These are phyloP conservation scores for Irpex lacteus DNA, from an alignment of 1,284 basidiomycete species.

Conservation along the genomic window DNA sequence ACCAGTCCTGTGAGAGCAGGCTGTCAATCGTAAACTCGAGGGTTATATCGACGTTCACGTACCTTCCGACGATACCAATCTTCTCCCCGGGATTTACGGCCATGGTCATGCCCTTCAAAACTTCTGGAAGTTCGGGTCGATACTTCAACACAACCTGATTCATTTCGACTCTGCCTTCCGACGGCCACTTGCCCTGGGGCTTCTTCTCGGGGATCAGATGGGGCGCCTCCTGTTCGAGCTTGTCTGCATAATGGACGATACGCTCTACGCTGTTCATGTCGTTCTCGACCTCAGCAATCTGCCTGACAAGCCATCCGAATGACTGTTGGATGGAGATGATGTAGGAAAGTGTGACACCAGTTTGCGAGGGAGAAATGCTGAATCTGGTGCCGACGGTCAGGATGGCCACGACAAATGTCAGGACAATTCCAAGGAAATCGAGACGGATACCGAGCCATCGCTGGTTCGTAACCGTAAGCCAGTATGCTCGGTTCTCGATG, in stretches of 20 bases:
- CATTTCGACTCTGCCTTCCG: slow-evolving; percentile 56
- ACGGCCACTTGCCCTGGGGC: slow-evolving; percentile 68
- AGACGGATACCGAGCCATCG: slow-evolving; percentile 89
- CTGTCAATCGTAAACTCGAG: too few species aligned
- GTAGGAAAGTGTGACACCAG: slow-evolving; percentile 73
- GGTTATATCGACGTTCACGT: neutral
- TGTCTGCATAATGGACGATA: slow-evolving; percentile 70
- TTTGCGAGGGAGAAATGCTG: slow-evolving; percentile 76
- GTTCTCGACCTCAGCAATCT: slow-evolving; percentile 85
- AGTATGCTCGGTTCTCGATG: slow-evolving; percentile 89
- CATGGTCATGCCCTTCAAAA: slow-evolving; percentile 69
- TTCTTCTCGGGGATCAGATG: slow-evolving; percentile 60
- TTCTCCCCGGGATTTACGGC: slow-evolving; percentile 76
- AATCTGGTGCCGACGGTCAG: slow-evolving; percentile 75
- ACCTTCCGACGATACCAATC: slow-evolving; percentile 81
- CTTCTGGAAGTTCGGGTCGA: slow-evolving; percentile 66
- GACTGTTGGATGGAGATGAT: slow-evolving; percentile 73
- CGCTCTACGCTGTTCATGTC: slow-evolving; percentile 92
- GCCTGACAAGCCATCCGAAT: slow-evolving; percentile 84
- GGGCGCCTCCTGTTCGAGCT: slow-evolving; percentile 78
- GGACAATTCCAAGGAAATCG: slow-evolving; percentile 76
- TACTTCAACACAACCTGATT: slow-evolving; percentile 67
- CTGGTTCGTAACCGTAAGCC: slow-evolving; percentile 80
- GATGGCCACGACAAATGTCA: slow-evolving; percentile 81
- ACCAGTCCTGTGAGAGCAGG: slow-evolving; percentile 49